Evolutionary conservation across 2,329 filamentous ascomycete species (phyloP), one percentile per base, ranked within the genome.

Genomic region (Endothia cerciana): DNA sequence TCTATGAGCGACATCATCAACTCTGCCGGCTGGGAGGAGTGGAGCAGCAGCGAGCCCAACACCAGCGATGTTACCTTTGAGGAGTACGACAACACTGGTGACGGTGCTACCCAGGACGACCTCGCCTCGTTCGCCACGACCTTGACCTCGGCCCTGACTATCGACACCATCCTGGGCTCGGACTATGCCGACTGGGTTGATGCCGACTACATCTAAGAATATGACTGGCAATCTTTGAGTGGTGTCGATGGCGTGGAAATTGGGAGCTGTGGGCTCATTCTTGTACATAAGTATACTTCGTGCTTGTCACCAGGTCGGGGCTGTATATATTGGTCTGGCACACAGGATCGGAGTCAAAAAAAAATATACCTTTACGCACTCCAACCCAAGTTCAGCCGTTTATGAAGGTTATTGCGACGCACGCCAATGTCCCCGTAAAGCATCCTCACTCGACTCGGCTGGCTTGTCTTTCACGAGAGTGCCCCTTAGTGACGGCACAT

Each of bases 31-130:
- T 87, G 85, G 84, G 72, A 73, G n/a, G 70, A 75, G 41, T 87
- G 85, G 85, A 77, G 76, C 58, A 74, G 68, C 33, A 86, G 57
- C 45, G 58, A 59, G 13, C 7, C 66, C 49, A 28, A 15, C 28
- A 76, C 85, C 22, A 85, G 84, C 75, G 84, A 85, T 68, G 76
- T 86, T 71, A 83, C 83, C 69, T 86, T 82, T 63, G 77, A 75
- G 19, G 85, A 87, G 74, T 86, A 81, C 70, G 75, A 69, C 25
- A 87, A 87, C 71, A 80, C 77, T 8, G 85, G 85, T 1, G 72
- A 73, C 64, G 84, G 85, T 6, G 77, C 83, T 8, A 58, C 72
- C 74, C 47, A 83, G 84, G 0, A 81, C 77, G 3, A 59, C 40
- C 74, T 85, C 66, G 84, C 82, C 11, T 77, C 71, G 66, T 86